phyloP scores from a whole-genome alignment of 495 filamentous ascomycete species.

The Bathelium albidoporum region DNA sequence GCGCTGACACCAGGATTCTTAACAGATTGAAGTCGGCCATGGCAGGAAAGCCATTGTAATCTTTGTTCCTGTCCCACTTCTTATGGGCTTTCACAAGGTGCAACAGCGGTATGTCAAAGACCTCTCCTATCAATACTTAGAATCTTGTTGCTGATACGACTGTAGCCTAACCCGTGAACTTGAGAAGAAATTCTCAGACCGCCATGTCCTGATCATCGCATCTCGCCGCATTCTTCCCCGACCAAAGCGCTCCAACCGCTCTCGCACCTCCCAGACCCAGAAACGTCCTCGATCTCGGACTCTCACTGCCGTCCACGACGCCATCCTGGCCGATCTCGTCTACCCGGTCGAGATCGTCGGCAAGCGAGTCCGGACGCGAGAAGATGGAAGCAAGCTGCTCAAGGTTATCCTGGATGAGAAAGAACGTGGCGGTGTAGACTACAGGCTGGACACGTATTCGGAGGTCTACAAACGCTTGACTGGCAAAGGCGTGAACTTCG shows the following conservation, averaged over 20 bases:
- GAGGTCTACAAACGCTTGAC: slow-evolving; percentile 97
- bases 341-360: slow-evolving; percentile 99
- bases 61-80: slow-evolving; percentile 98
- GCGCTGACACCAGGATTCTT: slow-evolving; percentile 63
- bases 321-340: slow-evolving; percentile 91
- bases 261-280: slow-evolving; percentile 86
- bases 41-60: slow-evolving; percentile 99
- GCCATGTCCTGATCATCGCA: slow-evolving; percentile 96
- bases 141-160: slow-evolving; percentile 6
- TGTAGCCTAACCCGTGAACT: slow-evolving; percentile 94
- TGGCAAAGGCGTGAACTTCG: slow-evolving; percentile 85
- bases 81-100: slow-evolving; percentile 91
- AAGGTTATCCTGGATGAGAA: slow-evolving; percentile 99
- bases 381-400: slow-evolving; percentile 92
- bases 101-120: slow-evolving; percentile 80
- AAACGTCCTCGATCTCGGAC: slow-evolving; percentile 97
- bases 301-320: slow-evolving; percentile 93
- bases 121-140: background rate
- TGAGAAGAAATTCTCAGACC: slow-evolving; percentile 99
- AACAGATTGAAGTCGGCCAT: slow-evolving; percentile 96
- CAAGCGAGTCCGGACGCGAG: slow-evolving; percentile 91
- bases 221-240: slow-evolving; percentile 97
- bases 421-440: slow-evolving; percentile 97
- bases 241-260: slow-evolving; percentile 91
- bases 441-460: slow-evolving; percentile 96